Percentiles rank a stretch among this genome's conserved stretches.
Conservation (phyloP, 2,329 filamentous ascomycete species). For the Xylaria hypoxylon region DNA sequence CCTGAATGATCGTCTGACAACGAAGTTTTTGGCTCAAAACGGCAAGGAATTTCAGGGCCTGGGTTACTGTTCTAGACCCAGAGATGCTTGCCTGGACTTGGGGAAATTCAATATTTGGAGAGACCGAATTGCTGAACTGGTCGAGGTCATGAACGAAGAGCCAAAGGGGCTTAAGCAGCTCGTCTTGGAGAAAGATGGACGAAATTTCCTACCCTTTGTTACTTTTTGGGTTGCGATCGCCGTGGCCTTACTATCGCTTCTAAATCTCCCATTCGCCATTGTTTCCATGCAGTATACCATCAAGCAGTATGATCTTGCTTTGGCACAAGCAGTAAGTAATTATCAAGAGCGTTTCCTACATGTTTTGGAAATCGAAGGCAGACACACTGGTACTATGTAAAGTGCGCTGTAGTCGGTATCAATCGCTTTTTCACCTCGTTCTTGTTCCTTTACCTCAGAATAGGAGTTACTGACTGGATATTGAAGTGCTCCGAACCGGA, state of each 20-base stretch:
- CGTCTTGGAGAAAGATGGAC: constrained; percentile 27
- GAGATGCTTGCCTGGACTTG: constrained; percentile 29
- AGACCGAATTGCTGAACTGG: constrained; percentile 25
- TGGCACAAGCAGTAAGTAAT: constrained; percentile 30
- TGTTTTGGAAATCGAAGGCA: too few relatives aligned
- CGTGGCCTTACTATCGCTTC: constrained; percentile 24
- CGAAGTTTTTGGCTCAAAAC: constrained; percentile 31
- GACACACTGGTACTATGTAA: neutral
- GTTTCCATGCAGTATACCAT: constrained; percentile 32
- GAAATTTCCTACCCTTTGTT: constrained; percentile 32
- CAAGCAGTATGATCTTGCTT: constrained; percentile 31
- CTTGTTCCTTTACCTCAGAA: neutral
- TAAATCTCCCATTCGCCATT: constrained; percentile 28
- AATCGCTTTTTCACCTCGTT: neutral
- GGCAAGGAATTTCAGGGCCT: constrained; percentile 36
- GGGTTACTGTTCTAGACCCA: constrained; percentile 30
- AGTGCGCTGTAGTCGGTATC: too few relatives aligned
- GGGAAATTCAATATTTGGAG: constrained; percentile 32
- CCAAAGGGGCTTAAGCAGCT: constrained; percentile 33
- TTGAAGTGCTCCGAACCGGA: constrained; percentile 20
- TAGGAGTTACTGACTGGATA: neutral
- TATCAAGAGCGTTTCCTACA: neutral
- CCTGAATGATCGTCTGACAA: constrained; percentile 33
- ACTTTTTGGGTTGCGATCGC: constrained; percentile 34
- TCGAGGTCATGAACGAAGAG: constrained; percentile 37